phyloP scores from a whole-genome alignment of 768 basidiomycete genomes.

The Lentinula sp. region DNA sequence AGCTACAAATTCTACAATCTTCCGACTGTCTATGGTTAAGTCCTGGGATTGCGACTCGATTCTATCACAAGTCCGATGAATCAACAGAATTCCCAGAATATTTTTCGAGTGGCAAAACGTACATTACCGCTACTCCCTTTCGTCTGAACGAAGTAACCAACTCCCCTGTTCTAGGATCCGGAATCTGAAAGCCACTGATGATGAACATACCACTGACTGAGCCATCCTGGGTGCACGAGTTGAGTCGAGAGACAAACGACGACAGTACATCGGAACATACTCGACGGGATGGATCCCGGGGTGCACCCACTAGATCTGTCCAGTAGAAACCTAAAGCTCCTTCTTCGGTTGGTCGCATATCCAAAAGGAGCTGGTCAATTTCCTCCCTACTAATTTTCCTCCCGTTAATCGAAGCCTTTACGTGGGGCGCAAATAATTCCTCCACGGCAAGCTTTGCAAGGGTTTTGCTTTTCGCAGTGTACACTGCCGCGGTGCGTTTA shows the following conservation, averaged over 20 bases:
- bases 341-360: background rate
- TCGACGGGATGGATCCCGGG: background rate
- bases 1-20: background rate
- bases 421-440: background rate
- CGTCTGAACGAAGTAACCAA: background rate
- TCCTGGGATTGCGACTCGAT: background rate
- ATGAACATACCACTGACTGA: background rate
- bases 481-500: background rate
- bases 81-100: background rate
- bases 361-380: background rate
- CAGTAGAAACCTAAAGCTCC: background rate
- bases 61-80: background rate
- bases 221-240: background rate
- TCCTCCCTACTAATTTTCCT: background rate
- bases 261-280: background rate
- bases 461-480: background rate
- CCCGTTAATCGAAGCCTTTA: background rate
- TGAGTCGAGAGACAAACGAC: background rate
- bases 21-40: background rate
- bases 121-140: background rate
- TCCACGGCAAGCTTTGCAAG: background rate
- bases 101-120: background rate
- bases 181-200: background rate
- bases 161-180: background rate
- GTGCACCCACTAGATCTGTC: background rate